Conservation (phyloP, 2,329 filamentous ascomycete species). For the Paracorniculantispora psalliotae region DNA sequence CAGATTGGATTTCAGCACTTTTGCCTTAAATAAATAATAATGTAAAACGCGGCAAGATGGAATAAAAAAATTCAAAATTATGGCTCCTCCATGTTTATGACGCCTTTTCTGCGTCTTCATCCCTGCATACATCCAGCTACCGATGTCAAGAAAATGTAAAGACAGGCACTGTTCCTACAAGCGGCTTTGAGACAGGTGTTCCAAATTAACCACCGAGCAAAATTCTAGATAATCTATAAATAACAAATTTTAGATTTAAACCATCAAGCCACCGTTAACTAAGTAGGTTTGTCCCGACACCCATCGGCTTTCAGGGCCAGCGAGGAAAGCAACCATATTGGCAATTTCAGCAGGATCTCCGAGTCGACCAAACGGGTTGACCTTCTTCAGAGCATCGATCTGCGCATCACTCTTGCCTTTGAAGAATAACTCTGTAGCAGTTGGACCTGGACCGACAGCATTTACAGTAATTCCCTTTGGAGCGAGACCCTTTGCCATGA, state of each 20-base stretch:
- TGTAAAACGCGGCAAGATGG: no score
- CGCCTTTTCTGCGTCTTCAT: no score
- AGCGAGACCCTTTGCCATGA: constrained; percentile 51
- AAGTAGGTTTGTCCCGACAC: constrained; percentile 19
- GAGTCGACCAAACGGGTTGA: constrained; percentile 19
- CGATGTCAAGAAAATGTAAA: no score
- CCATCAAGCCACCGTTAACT: constrained; percentile 18
- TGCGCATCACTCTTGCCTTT: constrained; percentile 43
- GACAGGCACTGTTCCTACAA: no score
- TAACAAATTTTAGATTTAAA: neutral
- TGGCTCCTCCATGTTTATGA: no score
- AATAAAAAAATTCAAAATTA: no score
- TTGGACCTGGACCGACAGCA: constrained; percentile 39
- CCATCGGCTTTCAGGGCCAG: constrained; percentile 18
- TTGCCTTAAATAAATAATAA: no score
- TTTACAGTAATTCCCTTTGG: constrained; percentile 45
- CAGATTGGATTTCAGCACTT: no score
- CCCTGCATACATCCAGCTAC: no score
- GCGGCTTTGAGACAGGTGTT: no score
- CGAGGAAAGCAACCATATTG: constrained; percentile 18
- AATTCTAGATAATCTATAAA: neutral
- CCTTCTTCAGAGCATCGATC: constrained; percentile 34
- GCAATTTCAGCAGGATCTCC: constrained; percentile 19
- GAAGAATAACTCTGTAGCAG: constrained; percentile 51
- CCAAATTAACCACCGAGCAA: neutral